A percentile compares a stretch with the other conserved stretches of the same genome.
These are phyloP conservation scores for Dothistroma septosporum DNA, from an alignment of 2,329 filamentous ascomycete species.

Conservation along the genomic window DNA sequence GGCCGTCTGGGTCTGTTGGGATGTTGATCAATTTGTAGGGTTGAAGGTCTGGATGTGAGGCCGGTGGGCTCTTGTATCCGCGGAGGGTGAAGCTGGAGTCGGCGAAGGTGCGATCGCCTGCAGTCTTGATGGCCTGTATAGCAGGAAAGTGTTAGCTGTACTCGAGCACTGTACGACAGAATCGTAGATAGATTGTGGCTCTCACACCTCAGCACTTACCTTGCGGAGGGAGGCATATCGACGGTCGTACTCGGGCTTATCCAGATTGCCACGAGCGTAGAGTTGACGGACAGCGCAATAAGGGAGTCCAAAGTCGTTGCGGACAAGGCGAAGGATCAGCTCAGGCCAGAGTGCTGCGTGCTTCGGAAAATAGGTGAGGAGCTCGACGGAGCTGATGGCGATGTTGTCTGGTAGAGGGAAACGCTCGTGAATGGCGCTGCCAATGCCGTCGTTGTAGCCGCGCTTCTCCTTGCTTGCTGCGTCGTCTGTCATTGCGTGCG, in stretches of 20 bases:
- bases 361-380: slow-evolving; percentile 15
- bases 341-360: slow-evolving; percentile 9
- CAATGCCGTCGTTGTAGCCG: background rate
- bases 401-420: background rate
- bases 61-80: background rate
- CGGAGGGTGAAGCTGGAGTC: background rate
- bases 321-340: slow-evolving; percentile 11
- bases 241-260: background rate
- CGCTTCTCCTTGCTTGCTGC: background rate
- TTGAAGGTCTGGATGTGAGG: background rate
- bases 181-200: too few relatives aligned
- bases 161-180: too few relatives aligned
- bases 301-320: slow-evolving; percentile 8
- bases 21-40: background rate
- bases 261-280: slow-evolving; percentile 4
- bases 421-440: background rate
- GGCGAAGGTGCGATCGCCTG: background rate
- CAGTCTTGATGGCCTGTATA: background rate
- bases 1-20: background rate
- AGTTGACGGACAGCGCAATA: slow-evolving; percentile 8
- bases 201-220: too few relatives aligned
- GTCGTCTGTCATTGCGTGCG: background rate
- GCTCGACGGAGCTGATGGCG: slow-evolving; percentile 12
- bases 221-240: slow-evolving; percentile 1
- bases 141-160: too few relatives aligned